Conservation (phyloP, 2,329 filamentous ascomycete species). For the Achaetomium macrosporum region DNA sequence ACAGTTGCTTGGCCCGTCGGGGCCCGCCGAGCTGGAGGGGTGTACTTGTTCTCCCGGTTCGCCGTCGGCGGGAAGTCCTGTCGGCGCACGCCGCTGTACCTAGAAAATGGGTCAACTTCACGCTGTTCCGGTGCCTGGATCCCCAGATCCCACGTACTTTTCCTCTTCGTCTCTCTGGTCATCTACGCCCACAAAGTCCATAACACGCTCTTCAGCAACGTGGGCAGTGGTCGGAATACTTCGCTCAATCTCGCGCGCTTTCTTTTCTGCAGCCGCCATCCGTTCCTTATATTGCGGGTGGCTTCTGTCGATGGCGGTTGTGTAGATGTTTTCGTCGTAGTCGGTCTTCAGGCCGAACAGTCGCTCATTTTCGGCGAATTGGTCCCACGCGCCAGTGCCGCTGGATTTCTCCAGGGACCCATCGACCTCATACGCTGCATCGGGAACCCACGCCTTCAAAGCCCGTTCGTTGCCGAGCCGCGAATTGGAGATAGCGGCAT, state of each 20-base stretch:
- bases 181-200: constrained; percentile 57
- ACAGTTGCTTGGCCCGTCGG: constrained; percentile 69
- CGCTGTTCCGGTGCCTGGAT: too few relatives aligned
- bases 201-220: constrained; percentile 81
- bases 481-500: constrained; percentile 77
- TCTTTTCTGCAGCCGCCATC: constrained; percentile 70
- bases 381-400: constrained; percentile 67
- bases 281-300: constrained; percentile 77
- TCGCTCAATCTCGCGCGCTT: constrained; percentile 84
- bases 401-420: constrained; percentile 62
- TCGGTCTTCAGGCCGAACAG: constrained; percentile 83
- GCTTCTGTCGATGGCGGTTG: constrained; percentile 78
- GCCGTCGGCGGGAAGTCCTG: constrained; percentile 64
- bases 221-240: constrained; percentile 70
- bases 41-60: constrained; percentile 66
- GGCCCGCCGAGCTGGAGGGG: constrained; percentile 79
- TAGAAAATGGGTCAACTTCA: constrained; percentile 30
- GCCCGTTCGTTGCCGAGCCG: constrained; percentile 64
- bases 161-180: constrained; percentile 84
- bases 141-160: constrained; percentile 53
- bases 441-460: constrained; percentile 77
- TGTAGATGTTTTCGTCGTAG: constrained; percentile 94
- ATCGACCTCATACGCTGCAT: constrained; percentile 55
- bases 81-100: constrained; percentile 87
- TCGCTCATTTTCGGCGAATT: constrained; percentile 84